Evolutionary conservation across 345 rosid species (phyloP).

Genomic region (Aurinia saxatilis): DNA sequence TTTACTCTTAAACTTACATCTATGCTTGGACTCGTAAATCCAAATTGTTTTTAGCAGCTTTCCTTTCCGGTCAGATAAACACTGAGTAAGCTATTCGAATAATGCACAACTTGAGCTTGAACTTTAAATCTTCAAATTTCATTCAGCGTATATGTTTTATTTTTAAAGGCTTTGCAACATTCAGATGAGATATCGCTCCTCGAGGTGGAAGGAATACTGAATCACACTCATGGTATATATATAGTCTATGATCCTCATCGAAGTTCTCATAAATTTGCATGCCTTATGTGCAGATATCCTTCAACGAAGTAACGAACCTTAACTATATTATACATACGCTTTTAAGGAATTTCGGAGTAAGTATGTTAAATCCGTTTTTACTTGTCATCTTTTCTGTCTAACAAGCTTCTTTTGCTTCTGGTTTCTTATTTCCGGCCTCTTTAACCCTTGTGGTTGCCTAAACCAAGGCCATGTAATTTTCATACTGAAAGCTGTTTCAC

Average conservation of each 20-base stretch:
- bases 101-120: conserved; percentile 18
- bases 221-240: conserved; percentile 20
- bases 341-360: conserved; percentile 21
- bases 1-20: neutral
- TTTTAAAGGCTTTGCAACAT: conserved; percentile 7
- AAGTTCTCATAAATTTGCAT: conserved; percentile 17
- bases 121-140: neutral
- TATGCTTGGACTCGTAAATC: neutral
- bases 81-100: neutral
- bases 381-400: conserved; percentile 1
- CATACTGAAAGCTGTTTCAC: conserved; percentile 1
- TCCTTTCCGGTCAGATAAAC: neutral
- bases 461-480: conserved; percentile 4
- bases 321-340: conserved; percentile 21
- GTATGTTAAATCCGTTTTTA: conserved; percentile 9
- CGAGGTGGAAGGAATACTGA: conserved; percentile 16
- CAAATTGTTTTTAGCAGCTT: neutral
- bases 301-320: conserved; percentile 20
- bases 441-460: conserved; percentile 2
- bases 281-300: conserved; percentile 30
- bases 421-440: neutral
- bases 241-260: conserved; percentile 1
- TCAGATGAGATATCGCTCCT: conserved; percentile 6
- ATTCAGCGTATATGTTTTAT: conserved; percentile 4
- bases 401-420: conserved; percentile 16